These are phyloP conservation scores for Aspergillus kassunensis DNA, from an alignment of 495 filamentous ascomycete species.

Conservation along the genomic window DNA sequence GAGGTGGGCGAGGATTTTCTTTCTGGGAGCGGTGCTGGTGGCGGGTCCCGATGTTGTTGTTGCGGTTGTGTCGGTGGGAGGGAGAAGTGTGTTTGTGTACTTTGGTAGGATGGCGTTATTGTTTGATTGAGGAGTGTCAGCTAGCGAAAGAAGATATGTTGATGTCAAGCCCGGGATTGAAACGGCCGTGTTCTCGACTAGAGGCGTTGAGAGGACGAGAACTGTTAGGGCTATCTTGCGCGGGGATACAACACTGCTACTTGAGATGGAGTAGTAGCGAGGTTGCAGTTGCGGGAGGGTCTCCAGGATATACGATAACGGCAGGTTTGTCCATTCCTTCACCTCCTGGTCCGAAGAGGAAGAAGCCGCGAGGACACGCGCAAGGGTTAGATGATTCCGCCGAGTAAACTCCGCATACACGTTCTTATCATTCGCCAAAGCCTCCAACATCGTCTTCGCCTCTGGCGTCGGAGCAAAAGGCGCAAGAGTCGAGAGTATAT, in stretches of 20 bases:
- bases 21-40: not conserved
- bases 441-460: conserved; percentile 30
- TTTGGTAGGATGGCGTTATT: conserved; percentile 26
- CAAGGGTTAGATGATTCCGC: conserved; percentile 39
- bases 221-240: conserved; percentile 42
- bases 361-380: conserved; percentile 27
- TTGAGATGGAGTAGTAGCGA: conserved; percentile 55
- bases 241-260: conserved; percentile 41
- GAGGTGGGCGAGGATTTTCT: conserved; percentile 38
- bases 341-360: not conserved
- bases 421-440: conserved; percentile 31
- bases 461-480: conserved; percentile 40
- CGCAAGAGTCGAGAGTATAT: conserved; percentile 37
- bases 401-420: conserved; percentile 30
- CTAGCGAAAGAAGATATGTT: conserved; percentile 43
- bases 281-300: conserved; percentile 39
- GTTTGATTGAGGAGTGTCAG: conserved; percentile 20
- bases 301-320: conserved; percentile 45
- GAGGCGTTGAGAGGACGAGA: conserved; percentile 30
- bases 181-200: conserved; percentile 23
- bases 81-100: conserved; percentile 21
- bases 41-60: too few relatives aligned
- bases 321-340: conserved; percentile 33
- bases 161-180: conserved; percentile 42
- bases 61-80: too few relatives aligned